Conservation (phyloP, 257 asterid species). For the Penstemon eatonii region DNA sequence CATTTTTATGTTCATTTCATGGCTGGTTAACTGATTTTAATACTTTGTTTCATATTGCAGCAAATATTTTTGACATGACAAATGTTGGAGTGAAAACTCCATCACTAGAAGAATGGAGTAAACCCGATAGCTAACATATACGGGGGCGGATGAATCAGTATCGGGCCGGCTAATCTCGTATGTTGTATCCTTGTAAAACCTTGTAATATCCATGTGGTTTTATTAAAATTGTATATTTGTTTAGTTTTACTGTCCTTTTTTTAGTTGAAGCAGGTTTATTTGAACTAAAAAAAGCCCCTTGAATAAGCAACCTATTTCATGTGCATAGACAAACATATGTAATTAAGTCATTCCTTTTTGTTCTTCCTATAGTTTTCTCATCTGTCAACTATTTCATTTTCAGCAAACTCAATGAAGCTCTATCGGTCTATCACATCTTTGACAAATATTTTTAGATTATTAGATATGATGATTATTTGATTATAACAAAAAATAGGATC, state of each 20-base stretch:
- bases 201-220: neutral
- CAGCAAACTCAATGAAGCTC: no score
- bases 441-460: no score
- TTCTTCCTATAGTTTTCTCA: no score
- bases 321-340: no score
- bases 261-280: neutral
- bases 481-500: no score
- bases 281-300: no score
- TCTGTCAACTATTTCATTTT: no score
- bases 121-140: slow-evolving; percentile 12
- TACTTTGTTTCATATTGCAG: slow-evolving; percentile 36
- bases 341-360: no score
- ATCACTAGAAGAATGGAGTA: slow-evolving; percentile 70
- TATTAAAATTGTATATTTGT: neutral
- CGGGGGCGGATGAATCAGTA: neutral
- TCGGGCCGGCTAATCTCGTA: neutral
- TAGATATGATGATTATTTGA: no score
- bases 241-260: neutral
- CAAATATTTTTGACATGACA: slow-evolving; percentile 64
- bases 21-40: neutral
- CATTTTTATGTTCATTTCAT: no score
- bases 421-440: no score
- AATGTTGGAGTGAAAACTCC: slow-evolving; percentile 68
- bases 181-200: neutral
- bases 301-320: no score